Evolutionary conservation across 2,329 filamentous ascomycete genomes (phyloP).

Genomic region (Pyrenophora seminiperda): DNA sequence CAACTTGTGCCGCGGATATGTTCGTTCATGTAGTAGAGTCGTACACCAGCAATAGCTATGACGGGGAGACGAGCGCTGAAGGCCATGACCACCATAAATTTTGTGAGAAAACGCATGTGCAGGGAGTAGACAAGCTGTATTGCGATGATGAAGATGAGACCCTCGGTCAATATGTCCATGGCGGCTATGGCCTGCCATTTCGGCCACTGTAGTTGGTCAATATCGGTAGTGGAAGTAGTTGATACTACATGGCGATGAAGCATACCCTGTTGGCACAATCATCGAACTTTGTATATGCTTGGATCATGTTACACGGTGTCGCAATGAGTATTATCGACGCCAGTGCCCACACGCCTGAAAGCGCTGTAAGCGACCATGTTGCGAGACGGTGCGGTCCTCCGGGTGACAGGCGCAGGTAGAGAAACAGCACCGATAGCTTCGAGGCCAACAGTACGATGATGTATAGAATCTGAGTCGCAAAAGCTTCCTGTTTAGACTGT

Average conservation of each 20-base stretch:
- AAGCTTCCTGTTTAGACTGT: conserved; percentile 32
- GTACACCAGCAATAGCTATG: conserved; percentile 31
- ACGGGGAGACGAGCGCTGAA: conserved; percentile 40
- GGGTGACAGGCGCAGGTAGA: conserved; percentile 39
- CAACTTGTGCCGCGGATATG: conserved; percentile 19
- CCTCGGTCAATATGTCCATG: conserved; percentile 37
- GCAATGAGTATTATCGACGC: conserved; percentile 33
- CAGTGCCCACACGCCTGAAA: conserved; percentile 31
- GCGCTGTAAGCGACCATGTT: conserved; percentile 24
- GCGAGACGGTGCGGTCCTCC: conserved; percentile 26
- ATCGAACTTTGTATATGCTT: conserved; percentile 21
- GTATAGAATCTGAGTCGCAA: conserved; percentile 40
- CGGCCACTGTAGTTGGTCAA: conserved; percentile 21
- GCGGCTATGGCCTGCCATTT: conserved; percentile 38
- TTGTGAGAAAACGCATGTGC: conserved; percentile 34
- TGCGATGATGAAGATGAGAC: conserved; percentile 36
- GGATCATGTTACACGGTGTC: conserved; percentile 31
- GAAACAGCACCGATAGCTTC: conserved; percentile 35
- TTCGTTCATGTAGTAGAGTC: conserved; percentile 34
- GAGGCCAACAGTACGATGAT: conserved; percentile 35
- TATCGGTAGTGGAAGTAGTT: too few relatives aligned
- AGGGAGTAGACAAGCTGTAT: conserved; percentile 33
- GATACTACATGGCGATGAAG: neutral
- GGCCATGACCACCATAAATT: conserved; percentile 35
- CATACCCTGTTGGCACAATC: conserved; percentile 32